Evolutionary conservation across 208 protist species (phyloP).

Genomic region (Borovskyia barvae): DNA sequence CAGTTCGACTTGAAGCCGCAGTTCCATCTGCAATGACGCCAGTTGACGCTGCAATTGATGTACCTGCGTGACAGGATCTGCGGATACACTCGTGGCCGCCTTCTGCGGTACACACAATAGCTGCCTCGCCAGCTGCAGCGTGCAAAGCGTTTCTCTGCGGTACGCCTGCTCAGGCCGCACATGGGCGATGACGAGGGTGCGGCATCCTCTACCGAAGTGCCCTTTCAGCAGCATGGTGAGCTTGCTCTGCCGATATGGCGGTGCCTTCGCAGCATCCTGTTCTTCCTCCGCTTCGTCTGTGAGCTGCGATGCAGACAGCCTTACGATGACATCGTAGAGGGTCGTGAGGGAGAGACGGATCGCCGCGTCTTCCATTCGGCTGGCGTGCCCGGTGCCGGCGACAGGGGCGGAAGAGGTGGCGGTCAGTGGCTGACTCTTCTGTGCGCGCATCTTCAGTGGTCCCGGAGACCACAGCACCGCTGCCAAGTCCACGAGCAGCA

Average conservation of each 20-base stretch:
- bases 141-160: slow-evolving; percentile 76
- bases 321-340: slow-evolving; percentile 91
- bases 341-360: slow-evolving; percentile 84
- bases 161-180: slow-evolving; percentile 48
- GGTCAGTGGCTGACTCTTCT: no score
- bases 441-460: no score
- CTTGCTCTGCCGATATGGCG: slow-evolving; percentile 81
- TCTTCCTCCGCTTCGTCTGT: neutral
- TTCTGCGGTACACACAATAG: slow-evolving; percentile 84
- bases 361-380: slow-evolving; percentile 5
- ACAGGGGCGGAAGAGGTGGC: slow-evolving; percentile 14
- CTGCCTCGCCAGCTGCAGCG: slow-evolving; percentile 88
- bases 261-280: neutral
- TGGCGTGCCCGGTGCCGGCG: neutral
- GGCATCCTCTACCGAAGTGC: slow-evolving; percentile 65
- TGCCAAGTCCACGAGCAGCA: slow-evolving; percentile 93
- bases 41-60: slow-evolving; percentile 82
- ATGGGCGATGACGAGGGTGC: slow-evolving; percentile 89
- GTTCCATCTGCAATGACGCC: slow-evolving; percentile 76
- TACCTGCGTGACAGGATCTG: slow-evolving; percentile 72
- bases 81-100: slow-evolving; percentile 49
- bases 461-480: slow-evolving; percentile 73
- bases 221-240: slow-evolving; percentile 93
- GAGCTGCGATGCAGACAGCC: slow-evolving; percentile 17
- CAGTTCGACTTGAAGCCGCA: slow-evolving; percentile 91